Base-by-base conservation (phyloP, 2,329 filamentous ascomycete species). In the Nemania diffusa region DNA sequence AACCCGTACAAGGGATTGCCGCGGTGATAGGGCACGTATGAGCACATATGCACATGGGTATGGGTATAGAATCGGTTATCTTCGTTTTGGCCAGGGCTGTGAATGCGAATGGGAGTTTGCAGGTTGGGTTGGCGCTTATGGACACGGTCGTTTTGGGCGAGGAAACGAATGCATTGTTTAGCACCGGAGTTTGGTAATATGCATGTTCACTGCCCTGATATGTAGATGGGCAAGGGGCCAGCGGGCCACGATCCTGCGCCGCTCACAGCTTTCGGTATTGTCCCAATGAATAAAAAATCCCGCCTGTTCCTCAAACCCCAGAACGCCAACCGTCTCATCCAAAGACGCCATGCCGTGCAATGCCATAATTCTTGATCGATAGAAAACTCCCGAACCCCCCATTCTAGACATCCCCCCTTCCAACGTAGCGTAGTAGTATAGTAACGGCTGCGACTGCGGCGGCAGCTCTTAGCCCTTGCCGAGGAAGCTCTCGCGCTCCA, bases 401-500 rank as follows among this genome's bases (percentile, higher is more conserved):
- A 55, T 66, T 68, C 63, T 60, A 64, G 62, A 69, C 34, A 40
- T 13, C 11, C 11, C 44, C 61, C 44, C 60, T 56, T 55, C 55
- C 52, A 34, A 60, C 9, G 27, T 65, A 51, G 34, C n/a, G n/a
- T n/a, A n/a, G n/a, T n/a, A n/a, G n/a, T n/a, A n/a, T n/a, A n/a
- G n/a, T n/a, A n/a, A n/a, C n/a, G n/a, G n/a, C n/a, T n/a, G n/a
- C n/a, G n/a, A n/a, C n/a, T 61, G 51, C 24, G 32, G n/a, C 17
- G 55, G 29, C 11, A 29, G 8, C 34, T 6, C 20, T 69, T 68
- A 84, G 61, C 76, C 81, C 81, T 91, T 89, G 65, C 89, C 91
- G 73, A 97, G 79, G 74, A 93, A 92, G 68, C 90, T 90, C 84
- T 99, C 96, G 78, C 96, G 85, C 83, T 98, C 95, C 79, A 98